Conservation (phyloP, 2,329 filamentous ascomycete species). For the Graphilbum fragrans region DNA sequence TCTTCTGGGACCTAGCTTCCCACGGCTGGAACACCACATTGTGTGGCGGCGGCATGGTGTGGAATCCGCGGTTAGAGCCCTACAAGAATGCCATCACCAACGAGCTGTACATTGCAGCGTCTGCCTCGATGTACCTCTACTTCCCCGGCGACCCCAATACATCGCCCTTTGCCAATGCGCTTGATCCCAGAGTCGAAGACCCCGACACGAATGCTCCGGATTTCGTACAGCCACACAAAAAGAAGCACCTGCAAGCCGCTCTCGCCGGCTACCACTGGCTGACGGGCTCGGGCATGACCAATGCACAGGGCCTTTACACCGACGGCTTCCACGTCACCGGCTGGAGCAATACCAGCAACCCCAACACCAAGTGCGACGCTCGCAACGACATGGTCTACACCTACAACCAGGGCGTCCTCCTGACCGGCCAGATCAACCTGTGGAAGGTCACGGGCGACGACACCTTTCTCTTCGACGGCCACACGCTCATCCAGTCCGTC, state of each 20-base stretch:
- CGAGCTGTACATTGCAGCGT: slow-evolving; percentile 75
- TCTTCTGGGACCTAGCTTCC: slow-evolving; percentile 76
- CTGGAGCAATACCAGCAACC: slow-evolving; percentile 43
- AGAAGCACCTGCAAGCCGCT: slow-evolving; percentile 59
- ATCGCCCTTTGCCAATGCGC: slow-evolving; percentile 46
- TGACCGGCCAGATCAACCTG: slow-evolving; percentile 69
- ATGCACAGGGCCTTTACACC: slow-evolving; percentile 59
- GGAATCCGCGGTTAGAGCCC: slow-evolving; percentile 55
- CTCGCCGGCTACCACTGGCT: slow-evolving; percentile 75
- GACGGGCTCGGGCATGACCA: slow-evolving; percentile 66
- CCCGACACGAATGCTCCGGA: slow-evolving; percentile 2
- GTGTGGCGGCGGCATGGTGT: slow-evolving; percentile 81
- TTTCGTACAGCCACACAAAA: slow-evolving; percentile 29
- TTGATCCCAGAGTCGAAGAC: background rate
- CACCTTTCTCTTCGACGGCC: slow-evolving; percentile 65
- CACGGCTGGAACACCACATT: slow-evolving; percentile 71
- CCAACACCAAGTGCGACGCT: slow-evolving; percentile 63
- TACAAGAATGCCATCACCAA: slow-evolving; percentile 98
- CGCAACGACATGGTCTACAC: slow-evolving; percentile 87
- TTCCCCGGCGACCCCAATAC: slow-evolving; percentile 70
- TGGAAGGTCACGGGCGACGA: slow-evolving; percentile 66
- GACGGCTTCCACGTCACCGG: slow-evolving; percentile 82
- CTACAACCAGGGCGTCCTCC: slow-evolving; percentile 87
- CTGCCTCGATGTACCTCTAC: slow-evolving; percentile 78
- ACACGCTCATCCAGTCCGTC: slow-evolving; percentile 61